phyloP scores from a whole-genome alignment of 2,329 filamentous ascomycete species.

The Neurospora sp. region DNA sequence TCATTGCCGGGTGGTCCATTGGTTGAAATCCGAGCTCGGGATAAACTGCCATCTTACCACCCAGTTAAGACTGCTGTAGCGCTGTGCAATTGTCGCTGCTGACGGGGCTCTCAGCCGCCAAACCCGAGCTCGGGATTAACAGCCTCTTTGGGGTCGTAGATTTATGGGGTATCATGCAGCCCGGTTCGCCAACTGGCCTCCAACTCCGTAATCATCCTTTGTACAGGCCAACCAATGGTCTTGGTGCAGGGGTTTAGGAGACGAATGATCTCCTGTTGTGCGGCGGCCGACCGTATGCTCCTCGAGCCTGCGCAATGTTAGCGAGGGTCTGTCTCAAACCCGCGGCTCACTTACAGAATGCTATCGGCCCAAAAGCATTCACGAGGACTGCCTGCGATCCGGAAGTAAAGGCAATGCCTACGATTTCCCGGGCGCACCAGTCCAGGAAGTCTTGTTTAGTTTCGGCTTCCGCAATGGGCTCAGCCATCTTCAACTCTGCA shows the following conservation, averaged over 20 bases:
- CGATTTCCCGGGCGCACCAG: constrained; percentile 27
- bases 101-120: neutral
- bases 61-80: neutral
- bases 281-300: neutral
- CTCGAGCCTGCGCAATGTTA: neutral
- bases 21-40: neutral
- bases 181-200: neutral
- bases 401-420: constrained; percentile 35
- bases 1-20: neutral
- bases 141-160: neutral
- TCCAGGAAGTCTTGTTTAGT: constrained; percentile 17
- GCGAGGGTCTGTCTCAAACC: neutral
- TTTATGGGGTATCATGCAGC: neutral
- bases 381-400: constrained; percentile 32
- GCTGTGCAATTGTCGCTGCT: neutral
- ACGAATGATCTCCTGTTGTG: neutral
- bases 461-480: too few species aligned
- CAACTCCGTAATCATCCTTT: neutral
- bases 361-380: constrained; percentile 38
- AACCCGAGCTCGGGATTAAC: neutral
- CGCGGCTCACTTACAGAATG: constrained; percentile 29
- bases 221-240: neutral
- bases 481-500: too few species aligned
- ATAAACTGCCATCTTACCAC: neutral
- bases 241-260: neutral